Evolutionary conservation across 2,329 filamentous ascomycete species (phyloP).

Genomic region (Aspergillus sp.): DNA sequence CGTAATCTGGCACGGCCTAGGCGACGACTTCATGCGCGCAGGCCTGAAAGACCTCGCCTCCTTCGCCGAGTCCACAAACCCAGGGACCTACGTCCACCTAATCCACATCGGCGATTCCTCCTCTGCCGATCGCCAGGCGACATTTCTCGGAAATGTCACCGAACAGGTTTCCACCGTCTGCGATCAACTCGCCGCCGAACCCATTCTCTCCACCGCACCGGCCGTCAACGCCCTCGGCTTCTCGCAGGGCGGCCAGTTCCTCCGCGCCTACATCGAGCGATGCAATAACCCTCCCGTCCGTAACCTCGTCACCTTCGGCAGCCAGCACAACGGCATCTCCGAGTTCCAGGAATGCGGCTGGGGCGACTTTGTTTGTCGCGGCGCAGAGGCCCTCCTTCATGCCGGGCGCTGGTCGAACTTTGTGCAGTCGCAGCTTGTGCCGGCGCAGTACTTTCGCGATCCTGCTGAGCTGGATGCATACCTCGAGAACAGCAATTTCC

Average conservation of each 20-base stretch:
- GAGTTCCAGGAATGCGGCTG: slow-evolving; percentile 72
- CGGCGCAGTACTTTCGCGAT: slow-evolving; percentile 92
- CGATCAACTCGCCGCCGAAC: slow-evolving; percentile 70
- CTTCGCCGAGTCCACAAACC: slow-evolving; percentile 72
- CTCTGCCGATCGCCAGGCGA: slow-evolving; percentile 71
- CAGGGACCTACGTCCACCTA: slow-evolving; percentile 80
- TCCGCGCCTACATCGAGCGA: slow-evolving; percentile 85
- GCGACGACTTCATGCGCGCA: slow-evolving; percentile 66
- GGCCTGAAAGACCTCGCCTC: slow-evolving; percentile 70
- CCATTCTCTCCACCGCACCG: slow-evolving; percentile 76
- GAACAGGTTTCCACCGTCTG: slow-evolving; percentile 76
- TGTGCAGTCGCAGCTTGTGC: slow-evolving; percentile 78
- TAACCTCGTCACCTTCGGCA: slow-evolving; percentile 83
- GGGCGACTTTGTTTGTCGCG: slow-evolving; percentile 77
- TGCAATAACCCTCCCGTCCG: slow-evolving; percentile 76
- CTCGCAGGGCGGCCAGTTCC: slow-evolving; percentile 92
- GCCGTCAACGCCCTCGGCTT: slow-evolving; percentile 91
- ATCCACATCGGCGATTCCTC: slow-evolving; percentile 69
- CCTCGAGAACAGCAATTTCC: slow-evolving; percentile 77
- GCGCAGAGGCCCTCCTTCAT: slow-evolving; percentile 73
- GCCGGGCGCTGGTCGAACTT: slow-evolving; percentile 77
- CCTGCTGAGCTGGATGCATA: slow-evolving; percentile 68
- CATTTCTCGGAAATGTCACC: slow-evolving; percentile 88
- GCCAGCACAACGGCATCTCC: slow-evolving; percentile 88
- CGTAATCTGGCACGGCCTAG: slow-evolving; percentile 90